Evolutionary conservation across 345 rosid genomes (phyloP), one percentile per base, ranked within the genome.

Genomic region (Salix udensis): DNA sequence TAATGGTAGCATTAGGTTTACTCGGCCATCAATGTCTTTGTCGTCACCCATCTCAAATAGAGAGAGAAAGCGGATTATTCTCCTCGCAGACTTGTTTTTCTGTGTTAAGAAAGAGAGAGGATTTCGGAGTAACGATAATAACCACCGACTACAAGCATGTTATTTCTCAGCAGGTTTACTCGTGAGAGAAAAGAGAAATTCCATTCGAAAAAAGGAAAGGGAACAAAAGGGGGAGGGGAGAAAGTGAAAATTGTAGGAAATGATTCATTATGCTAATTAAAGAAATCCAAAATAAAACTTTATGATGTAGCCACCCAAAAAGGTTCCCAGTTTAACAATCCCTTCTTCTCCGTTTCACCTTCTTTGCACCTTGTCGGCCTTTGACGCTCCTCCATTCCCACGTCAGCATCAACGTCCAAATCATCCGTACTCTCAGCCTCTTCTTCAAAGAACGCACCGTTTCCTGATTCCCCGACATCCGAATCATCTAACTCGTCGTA

Each of bases 291-390:
- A 82, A 71, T n/a, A 74, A 73, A 73, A 68, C 75, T 81, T 86
- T 83, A 89, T 67, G 88, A 89, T 30, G 89, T 86, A 75, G 93
- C 96, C 88, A 88, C 91, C 88, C 87, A 80, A 1, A 82, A 76
- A 76, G 85, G 78, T 87, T 87, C 89, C 91, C 86, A 88, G 76
- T 80, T 85, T 73, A 85, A 73, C 85, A 87, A 76, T 82, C 85
- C 88, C 74, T 76, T 84, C 73, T 73, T 86, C 55, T 81, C 88
- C 21, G 58, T 46, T 34, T 78, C 87, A 52, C 79, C 88, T 75
- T 81, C 88, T 65, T 72, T 83, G 85, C 96, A 91, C 78, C 90
- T 86, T 53, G 84, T 81, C 46, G 77, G 76, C 74, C 82, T 85
- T 72, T 71, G 85, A 30, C 82, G 70, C 31, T 83, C 83, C 58